Base-by-base conservation (phyloP, 1,139 yeast genomes). In the Yamadazyma membranifaciens region DNA sequence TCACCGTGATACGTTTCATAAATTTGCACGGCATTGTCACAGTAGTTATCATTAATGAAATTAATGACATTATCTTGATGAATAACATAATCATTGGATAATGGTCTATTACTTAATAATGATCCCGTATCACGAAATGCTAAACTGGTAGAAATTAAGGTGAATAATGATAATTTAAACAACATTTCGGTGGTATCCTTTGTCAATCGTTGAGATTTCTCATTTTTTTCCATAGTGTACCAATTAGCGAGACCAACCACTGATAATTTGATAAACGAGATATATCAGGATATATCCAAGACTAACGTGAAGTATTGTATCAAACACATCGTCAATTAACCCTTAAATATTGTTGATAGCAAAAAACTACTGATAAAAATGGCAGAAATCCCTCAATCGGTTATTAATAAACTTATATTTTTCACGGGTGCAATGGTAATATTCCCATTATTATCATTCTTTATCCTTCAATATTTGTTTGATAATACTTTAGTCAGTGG, bases 351-450 rank as follows among this genome's bases (percentile, higher is more conserved):
- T 7, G n/a, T 20, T 20, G 7, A 20, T 7, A n/a, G 9, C 11
- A 13, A 36, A 7, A 7, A 6, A 20, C 24, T 15, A n/a, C 14
- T 24, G 30, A 38, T n/a, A 16, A 26, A 35, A 12, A 48, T 48
- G 52, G 49, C 52, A 9, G 52, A 48, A 11, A 45, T 48, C 20
- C 52, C 52, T 14, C 47, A 43, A 42, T 59, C 78, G 29, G 89
- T 84, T 39, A 65, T 84, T 40, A 75, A 73, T 50, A 91, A 91
- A 63, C 79, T 92, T 50, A 76, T 87, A 62, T 75, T 87, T 54
- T 91, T 88, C 75, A 88, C 98, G 10, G 87, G 76, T 3, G 88
- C 95, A 39, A 91, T 92, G 97, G 81, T 92, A 43, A 62, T 81
- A 25, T 75, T 83, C 37, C 98, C 98, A 9, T 57, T 92, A 50